Conservation (phyloP, 768 basidiomycete genomes). For the Mycena filopes region DNA sequence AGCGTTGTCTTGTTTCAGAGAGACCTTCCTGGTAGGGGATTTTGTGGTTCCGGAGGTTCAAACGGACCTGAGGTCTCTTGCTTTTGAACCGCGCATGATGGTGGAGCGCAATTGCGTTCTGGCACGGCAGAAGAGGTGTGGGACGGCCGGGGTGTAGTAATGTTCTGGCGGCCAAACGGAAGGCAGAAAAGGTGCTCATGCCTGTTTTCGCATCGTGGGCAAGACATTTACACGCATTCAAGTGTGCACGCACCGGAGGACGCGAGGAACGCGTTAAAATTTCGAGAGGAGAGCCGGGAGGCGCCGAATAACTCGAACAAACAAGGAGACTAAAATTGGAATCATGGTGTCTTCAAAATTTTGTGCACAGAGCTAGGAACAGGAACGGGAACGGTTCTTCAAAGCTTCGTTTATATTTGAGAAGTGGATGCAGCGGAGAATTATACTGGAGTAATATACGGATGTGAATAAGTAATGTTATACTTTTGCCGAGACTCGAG, state of each 20-base stretch:
- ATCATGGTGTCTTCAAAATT: no score
- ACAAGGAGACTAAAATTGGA: not conserved
- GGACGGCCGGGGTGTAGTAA: slow-evolving; percentile 18
- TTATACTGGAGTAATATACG: slow-evolving; percentile 23
- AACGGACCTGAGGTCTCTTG: not conserved
- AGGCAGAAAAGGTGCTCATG: slow-evolving; percentile 36
- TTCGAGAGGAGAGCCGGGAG: not conserved
- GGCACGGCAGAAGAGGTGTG: not conserved
- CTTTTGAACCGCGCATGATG: slow-evolving; percentile 28
- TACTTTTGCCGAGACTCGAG: slow-evolving; percentile 15
- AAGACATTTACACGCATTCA: not conserved
- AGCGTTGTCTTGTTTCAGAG: slow-evolving; percentile 58
- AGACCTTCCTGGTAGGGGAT: slow-evolving; percentile 57
- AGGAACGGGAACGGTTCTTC: no score
- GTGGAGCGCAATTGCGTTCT: slow-evolving; percentile 4
- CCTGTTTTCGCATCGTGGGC: not conserved
- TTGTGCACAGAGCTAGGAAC: no score
- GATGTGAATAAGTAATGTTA: slow-evolving; percentile 4
- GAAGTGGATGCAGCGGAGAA: not conserved
- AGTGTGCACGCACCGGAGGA: not conserved
- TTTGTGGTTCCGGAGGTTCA: slow-evolving; percentile 44
- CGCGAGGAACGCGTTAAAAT: not conserved
- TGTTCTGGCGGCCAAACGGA: slow-evolving; percentile 30
- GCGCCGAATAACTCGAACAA: not conserved
- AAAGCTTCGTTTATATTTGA: not conserved